Base-by-base conservation (phyloP, 768 basidiomycete genomes). In the Gloeopeniophorella convolvens region DNA sequence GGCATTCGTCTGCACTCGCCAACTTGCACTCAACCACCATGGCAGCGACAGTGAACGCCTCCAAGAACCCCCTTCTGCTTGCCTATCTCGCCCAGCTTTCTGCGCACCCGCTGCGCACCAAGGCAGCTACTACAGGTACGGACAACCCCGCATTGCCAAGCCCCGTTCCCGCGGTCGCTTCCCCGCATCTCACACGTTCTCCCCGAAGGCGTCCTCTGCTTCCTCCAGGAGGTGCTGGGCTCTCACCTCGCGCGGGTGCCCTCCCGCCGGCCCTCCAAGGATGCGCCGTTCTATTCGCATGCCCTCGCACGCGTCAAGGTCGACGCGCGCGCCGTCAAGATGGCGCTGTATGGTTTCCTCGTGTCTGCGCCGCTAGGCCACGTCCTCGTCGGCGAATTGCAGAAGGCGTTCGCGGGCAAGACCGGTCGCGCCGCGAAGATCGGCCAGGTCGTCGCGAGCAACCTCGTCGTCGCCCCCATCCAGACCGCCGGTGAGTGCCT, bases 341-440 rank as follows among this genome's bases (percentile, higher is more conserved):
- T 93, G 83, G 85, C 80, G 1, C 42, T 84, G 18, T 92, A 90
- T 62, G 91, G 91, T 52, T 80, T 86, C 69, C 73, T 85, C 58
- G 75, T 94, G 33, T 89, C 89, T 11, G 91, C 89, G 5, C 91
- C 91, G 0, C 64, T 94, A 26, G 75, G 80, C 34, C 91, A 94
- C 62, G 66, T 75, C 63, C 79, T 92, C 53, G 77, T 89, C 16
- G 80, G 83, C 46, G 58, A 72, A 33, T 67, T 93, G 50, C 89
- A 92, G 66, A 83, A 75, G 59, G 75, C 75, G 12, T 93, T 94
- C 61, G 79, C 80, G 0, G 89, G 90, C 32, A 85, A 74, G 68
- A 81, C 80, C 16, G 75, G 80, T 13, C 65, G 78, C 32, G 69
- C 71, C 20, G 79, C 81, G 41, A 84, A 79, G 68, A 57, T 92